phyloP scores from a whole-genome alignment of 306 rosid genomes.

The Glycyrrhiza uralensis region DNA sequence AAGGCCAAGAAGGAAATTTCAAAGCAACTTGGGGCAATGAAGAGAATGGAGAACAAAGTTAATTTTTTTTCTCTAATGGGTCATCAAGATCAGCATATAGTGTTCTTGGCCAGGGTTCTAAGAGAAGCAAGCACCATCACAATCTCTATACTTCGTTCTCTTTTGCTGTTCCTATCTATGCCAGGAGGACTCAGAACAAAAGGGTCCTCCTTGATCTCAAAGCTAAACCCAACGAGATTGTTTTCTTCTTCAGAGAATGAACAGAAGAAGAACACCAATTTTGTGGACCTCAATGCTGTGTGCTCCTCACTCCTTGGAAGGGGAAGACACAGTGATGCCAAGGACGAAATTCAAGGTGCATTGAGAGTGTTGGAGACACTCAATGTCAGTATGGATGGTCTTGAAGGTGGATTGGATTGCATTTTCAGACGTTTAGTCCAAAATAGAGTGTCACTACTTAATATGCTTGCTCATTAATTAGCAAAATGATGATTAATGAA shows the following conservation, averaged over 20 bases:
- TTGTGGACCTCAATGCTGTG: conserved; percentile 31
- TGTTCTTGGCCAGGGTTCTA: conserved; percentile 31
- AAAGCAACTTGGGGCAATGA: conserved; percentile 44
- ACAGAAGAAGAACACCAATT: conserved; percentile 29
- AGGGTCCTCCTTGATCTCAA: conserved; percentile 47
- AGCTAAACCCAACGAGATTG: conserved; percentile 33
- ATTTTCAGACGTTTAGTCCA: conserved; percentile 57
- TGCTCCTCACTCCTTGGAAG: background rate
- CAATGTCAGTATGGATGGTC: conserved; percentile 34
- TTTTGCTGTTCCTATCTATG: conserved; percentile 45
- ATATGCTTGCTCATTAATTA: conserved; percentile 57
- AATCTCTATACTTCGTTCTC: conserved; percentile 43
- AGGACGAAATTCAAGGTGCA: conserved; percentile 34
- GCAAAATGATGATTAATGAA: background rate
- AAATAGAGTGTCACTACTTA: conserved; percentile 73
- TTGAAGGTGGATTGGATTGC: conserved; percentile 36
- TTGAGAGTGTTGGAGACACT: conserved; percentile 41
- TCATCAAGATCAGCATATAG: conserved; percentile 33
- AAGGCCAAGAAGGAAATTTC: conserved; percentile 58
- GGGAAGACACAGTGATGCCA: background rate
- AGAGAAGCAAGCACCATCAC: conserved; percentile 51
- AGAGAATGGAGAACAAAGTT: conserved; percentile 43
- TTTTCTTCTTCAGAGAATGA: conserved; percentile 43
- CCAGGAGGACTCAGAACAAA: conserved; percentile 33
- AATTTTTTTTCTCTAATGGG: conserved; percentile 7